These are phyloP conservation scores for Dissophora ornata DNA, from an alignment of 192 early-diverging fungal species.

Conservation along the genomic window DNA sequence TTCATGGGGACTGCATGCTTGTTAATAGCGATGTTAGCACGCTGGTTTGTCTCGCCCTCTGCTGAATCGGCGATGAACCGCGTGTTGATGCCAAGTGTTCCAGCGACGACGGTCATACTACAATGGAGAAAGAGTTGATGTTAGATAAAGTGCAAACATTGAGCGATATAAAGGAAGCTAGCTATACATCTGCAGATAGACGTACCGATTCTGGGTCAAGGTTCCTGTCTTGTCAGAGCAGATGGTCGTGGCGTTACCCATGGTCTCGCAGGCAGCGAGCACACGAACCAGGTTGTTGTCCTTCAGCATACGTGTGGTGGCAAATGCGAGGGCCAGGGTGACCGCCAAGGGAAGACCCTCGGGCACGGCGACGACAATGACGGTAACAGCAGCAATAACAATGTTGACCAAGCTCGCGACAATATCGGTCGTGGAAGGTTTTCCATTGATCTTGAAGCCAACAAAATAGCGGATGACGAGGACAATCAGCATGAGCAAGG, in stretches of 20 bases:
- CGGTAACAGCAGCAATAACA: conserved; percentile 89
- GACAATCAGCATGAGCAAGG: conserved; percentile 83
- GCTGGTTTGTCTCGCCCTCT: conserved; percentile 43
- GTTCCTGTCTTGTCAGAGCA: conserved; percentile 99
- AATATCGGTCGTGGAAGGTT: conserved; percentile 59
- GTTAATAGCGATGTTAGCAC: conserved; percentile 45
- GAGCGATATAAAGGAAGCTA: too few species aligned
- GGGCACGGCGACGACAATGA: conserved; percentile 97
- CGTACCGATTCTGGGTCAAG: conserved; percentile 87
- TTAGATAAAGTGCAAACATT: background rate
- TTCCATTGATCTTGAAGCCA: conserved; percentile 43
- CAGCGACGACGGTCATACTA: conserved; percentile 93
- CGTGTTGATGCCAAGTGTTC: conserved; percentile 68
- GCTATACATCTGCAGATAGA: too few species aligned
- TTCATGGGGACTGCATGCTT: conserved; percentile 61
- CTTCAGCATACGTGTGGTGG: conserved; percentile 94
- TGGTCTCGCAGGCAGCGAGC: conserved; percentile 96
- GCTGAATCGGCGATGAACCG: conserved; percentile 56
- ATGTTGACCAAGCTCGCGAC: conserved; percentile 75
- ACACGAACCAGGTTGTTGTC: conserved; percentile 98
- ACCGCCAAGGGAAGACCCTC: conserved; percentile 97
- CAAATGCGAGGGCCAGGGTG: conserved; percentile 92
- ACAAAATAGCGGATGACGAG: conserved; percentile 87
- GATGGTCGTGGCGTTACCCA: conserved; percentile 97
- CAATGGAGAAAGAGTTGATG: background rate